Conservation (phyloP, 768 basidiomycete species). For the Agaricus sinodeliciosus region DNA sequence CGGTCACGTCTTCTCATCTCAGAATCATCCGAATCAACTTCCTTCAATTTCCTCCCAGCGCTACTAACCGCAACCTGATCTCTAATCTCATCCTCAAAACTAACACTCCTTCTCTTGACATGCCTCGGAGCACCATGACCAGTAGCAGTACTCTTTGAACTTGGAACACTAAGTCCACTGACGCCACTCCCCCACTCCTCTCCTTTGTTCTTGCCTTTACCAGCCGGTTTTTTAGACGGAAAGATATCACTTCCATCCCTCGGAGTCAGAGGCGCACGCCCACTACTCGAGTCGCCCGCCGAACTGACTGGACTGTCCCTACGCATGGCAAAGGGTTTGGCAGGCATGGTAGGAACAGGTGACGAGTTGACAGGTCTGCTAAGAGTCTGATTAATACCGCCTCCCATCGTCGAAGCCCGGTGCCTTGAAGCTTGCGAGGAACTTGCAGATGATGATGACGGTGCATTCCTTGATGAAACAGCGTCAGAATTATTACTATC, state of each 20-base stretch:
- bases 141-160: background rate
- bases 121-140: slow-evolving; percentile 19
- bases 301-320: slow-evolving; percentile 78
- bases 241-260: slow-evolving; percentile 66
- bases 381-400: slow-evolving; percentile 20
- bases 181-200: slow-evolving; percentile 24
- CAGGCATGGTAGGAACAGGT: slow-evolving; percentile 22
- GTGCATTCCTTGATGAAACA: slow-evolving; percentile 1
- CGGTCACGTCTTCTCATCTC: slow-evolving; percentile 64
- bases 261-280: slow-evolving; percentile 69
- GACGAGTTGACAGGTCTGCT: slow-evolving; percentile 17
- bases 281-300: slow-evolving; percentile 79
- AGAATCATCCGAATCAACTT: slow-evolving; percentile 23
- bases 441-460: background rate
- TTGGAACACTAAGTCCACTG: slow-evolving; percentile 23
- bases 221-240: slow-evolving; percentile 13
- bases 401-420: slow-evolving; percentile 35
- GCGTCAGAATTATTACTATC: background rate
- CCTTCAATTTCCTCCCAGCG: slow-evolving; percentile 16
- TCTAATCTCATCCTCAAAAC: slow-evolving; percentile 51
- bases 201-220: slow-evolving; percentile 16
- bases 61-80: slow-evolving; percentile 11
- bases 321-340: slow-evolving; percentile 51
- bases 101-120: slow-evolving; percentile 57
- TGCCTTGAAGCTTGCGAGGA: slow-evolving; percentile 17